phyloP scores from a whole-genome alignment of 306 rosid species.

The Gillenia trifoliata region DNA sequence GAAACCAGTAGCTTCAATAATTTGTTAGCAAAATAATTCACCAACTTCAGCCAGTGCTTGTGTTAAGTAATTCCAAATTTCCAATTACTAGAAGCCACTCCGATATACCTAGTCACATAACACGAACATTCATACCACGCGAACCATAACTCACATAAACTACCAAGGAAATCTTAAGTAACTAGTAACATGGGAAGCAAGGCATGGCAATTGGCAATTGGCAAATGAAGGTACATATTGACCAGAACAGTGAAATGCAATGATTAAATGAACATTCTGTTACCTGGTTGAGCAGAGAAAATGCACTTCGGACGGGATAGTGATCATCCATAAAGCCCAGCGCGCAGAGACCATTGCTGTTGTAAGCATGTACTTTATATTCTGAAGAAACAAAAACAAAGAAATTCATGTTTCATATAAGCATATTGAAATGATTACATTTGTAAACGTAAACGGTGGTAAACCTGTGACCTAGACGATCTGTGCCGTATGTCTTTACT shows the following conservation, averaged over 20 bases:
- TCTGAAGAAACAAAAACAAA: constrained; percentile 32
- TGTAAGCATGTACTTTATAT: constrained; percentile 88
- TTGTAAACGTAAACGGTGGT: no score
- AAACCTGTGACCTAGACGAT: neutral
- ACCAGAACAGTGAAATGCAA: neutral
- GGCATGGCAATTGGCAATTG: no score
- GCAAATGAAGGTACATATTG: neutral
- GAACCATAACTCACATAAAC: neutral
- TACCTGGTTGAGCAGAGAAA: constrained; percentile 90
- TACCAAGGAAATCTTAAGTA: neutral
- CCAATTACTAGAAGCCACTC: no score
- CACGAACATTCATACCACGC: neutral
- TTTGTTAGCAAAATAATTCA: no score
- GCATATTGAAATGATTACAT: neutral
- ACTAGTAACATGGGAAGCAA: neutral
- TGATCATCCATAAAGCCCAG: constrained; percentile 98
- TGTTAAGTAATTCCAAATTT: neutral
- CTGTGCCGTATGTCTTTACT: neutral
- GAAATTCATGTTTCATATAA: neutral
- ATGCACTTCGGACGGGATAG: constrained; percentile 91
- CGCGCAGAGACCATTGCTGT: constrained; percentile 90
- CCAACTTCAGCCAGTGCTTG: neutral
- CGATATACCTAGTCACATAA: neutral
- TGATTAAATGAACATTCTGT: neutral
- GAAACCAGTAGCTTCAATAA: neutral